phyloP scores from a whole-genome alignment of 106 monocot species.

The Alisma plantagoaquatica region DNA sequence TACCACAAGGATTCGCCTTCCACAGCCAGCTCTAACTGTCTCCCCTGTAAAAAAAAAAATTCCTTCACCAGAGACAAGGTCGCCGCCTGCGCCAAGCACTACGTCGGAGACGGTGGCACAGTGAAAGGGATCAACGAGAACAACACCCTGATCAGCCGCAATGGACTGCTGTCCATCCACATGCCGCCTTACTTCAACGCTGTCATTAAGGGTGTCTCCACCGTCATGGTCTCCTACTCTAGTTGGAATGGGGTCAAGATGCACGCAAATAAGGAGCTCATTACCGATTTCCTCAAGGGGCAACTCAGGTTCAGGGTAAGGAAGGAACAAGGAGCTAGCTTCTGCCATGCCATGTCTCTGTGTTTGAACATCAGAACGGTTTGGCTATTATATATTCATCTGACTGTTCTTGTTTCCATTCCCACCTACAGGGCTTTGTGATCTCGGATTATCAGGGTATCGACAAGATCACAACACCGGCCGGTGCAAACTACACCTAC shows the following conservation, averaged over 20 bases:
- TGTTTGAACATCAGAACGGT: not conserved
- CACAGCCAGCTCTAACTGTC: too few relatives aligned
- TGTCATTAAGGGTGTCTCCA: slow-evolving; percentile 14
- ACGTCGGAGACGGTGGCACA: slow-evolving; percentile 21
- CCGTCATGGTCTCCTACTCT: slow-evolving; percentile 20
- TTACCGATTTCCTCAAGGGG: slow-evolving; percentile 22
- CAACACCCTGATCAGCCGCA: slow-evolving; percentile 9
- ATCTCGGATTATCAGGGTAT: slow-evolving; percentile 18
- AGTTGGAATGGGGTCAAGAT: slow-evolving; percentile 29
- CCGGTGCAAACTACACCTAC: slow-evolving; percentile 6
- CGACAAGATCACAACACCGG: slow-evolving; percentile 12
- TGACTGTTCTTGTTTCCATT: not conserved
- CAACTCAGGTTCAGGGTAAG: slow-evolving; percentile 13
- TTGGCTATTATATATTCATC: not conserved
- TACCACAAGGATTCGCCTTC: too few relatives aligned
- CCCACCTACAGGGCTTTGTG: slow-evolving; percentile 16
- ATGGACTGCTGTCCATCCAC: slow-evolving; percentile 15
- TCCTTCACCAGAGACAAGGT: slow-evolving; percentile 17
- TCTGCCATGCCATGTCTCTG: not conserved
- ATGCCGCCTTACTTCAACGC: slow-evolving; percentile 25
- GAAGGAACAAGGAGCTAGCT: too few relatives aligned
- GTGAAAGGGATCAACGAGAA: slow-evolving; percentile 18
- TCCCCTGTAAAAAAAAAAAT: too few relatives aligned
- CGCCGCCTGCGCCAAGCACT: slow-evolving; percentile 23
- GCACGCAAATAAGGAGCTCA: slow-evolving; percentile 16